Conservation (phyloP, 2,329 filamentous ascomycete species). For the Sphaerulina populicola region DNA sequence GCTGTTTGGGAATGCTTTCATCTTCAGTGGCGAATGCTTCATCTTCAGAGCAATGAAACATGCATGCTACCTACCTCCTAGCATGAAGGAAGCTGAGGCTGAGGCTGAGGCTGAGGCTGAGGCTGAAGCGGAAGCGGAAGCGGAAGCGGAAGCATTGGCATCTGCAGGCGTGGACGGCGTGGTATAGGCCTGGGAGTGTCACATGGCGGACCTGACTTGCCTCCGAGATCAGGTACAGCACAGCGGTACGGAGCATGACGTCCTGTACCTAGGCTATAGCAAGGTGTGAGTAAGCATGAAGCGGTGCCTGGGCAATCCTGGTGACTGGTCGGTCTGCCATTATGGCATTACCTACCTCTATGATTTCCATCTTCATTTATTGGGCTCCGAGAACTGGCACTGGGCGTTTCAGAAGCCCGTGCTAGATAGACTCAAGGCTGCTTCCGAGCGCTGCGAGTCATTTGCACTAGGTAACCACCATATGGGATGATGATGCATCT, state of each 20-base stretch:
- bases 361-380: no score
- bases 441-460: conserved; percentile 7
- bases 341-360: no score
- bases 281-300: background rate
- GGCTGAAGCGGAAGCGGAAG: background rate
- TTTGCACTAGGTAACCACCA: background rate
- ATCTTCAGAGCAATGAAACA: background rate
- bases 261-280: background rate
- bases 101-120: no score
- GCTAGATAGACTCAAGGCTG: background rate
- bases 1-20: no score
- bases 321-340: background rate
- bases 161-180: background rate
- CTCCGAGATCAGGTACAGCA: no score
- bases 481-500: background rate
- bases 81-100: no score
- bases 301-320: conserved; percentile 5
- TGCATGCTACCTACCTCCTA: background rate
- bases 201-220: no score
- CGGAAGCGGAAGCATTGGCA: background rate
- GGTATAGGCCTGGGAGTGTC: background rate
- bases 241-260: no score
- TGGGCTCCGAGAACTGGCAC: conserved; percentile 2
- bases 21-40: no score
- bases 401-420: conserved; percentile 1